Evolutionary conservation across 1,284 basidiomycete genomes (phyloP).

Genomic region (Mycena citricolor): DNA sequence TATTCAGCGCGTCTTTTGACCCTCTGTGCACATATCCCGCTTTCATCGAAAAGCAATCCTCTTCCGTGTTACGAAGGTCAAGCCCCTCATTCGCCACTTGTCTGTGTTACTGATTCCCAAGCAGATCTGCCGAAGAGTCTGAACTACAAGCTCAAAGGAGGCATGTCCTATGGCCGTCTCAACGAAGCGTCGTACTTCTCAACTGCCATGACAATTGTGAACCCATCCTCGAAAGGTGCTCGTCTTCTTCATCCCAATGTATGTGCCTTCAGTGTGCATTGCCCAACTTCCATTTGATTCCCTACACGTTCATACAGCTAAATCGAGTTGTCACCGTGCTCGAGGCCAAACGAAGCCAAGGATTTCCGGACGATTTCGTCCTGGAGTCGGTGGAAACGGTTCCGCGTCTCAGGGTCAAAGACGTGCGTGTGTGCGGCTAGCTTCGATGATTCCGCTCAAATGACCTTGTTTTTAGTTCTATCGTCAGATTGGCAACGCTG

Average conservation of each 20-base stretch:
- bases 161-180: constrained; percentile 6
- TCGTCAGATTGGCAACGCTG: constrained; percentile 17
- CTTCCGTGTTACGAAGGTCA: neutral
- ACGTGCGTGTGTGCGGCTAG: constrained; percentile 16
- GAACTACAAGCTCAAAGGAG: no score
- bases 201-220: constrained; percentile 12
- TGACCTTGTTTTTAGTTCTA: constrained; percentile 17
- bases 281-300: neutral
- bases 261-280: no score
- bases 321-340: constrained; percentile 8
- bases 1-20: no score
- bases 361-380: constrained; percentile 11
- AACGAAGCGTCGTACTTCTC: constrained; percentile 3
- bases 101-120: no score
- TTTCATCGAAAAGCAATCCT: neutral
- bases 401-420: neutral
- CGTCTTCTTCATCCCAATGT: constrained; percentile 13
- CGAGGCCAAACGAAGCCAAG: constrained; percentile 17
- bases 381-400: constrained; percentile 6
- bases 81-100: neutral
- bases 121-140: no score
- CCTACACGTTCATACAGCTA: constrained; percentile 5
- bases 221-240: neutral
- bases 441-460: no score
- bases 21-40: neutral